Evolutionary conservation across 495 filamentous ascomycete genomes (phyloP), one percentile per base, ranked within the genome.

Genomic region (Platismatia glauca): DNA sequence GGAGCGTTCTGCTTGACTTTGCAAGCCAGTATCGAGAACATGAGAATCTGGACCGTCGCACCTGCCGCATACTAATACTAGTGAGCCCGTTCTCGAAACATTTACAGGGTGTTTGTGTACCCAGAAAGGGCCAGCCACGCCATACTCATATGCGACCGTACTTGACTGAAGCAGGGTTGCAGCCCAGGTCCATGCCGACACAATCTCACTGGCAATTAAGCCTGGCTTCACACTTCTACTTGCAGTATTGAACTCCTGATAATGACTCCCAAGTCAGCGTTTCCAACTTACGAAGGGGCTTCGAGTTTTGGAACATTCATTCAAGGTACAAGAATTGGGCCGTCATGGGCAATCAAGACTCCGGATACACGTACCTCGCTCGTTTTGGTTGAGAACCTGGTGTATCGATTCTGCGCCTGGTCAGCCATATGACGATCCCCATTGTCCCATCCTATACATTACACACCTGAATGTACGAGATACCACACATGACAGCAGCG

Each of bases 221-320:
- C 79, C 79, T 0, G 79, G 75, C 64, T 79, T 79, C 35, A 82
- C 71, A 39, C 70, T 73, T 15, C 79, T 68, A 11, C 73, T 76
- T 0, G 79, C 78, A 0, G 78, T 79, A 64, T 78, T 80, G 73
- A 81, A 81, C 67, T 80, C 77, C 56, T 35, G n/a, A n/a, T n/a
- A n/a, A n/a, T n/a, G n/a, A 35, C 34, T 5, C 34, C 34, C 34
- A 35, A 35, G 34, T 35, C 34, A 35, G 34, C 9, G 34, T 35
- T 35, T 4, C 34, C 9, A n/a, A n/a, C n/a, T n/a, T n/a, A n/a
- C n/a, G n/a, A n/a, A n/a, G n/a, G n/a, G n/a, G 4, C 34, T 35
- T 35, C 34, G 34, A 35, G 34, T n/a, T n/a, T n/a, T n/a, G n/a
- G n/a, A n/a, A n/a, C n/a, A n/a, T n/a, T n/a, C n/a, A n/a, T n/a